Percentiles rank a stretch among this genome's conserved stretches.
These are phyloP conservation scores for Ogataea trehalophila DNA, from an alignment of 805 yeast species.

Conservation along the genomic window DNA sequence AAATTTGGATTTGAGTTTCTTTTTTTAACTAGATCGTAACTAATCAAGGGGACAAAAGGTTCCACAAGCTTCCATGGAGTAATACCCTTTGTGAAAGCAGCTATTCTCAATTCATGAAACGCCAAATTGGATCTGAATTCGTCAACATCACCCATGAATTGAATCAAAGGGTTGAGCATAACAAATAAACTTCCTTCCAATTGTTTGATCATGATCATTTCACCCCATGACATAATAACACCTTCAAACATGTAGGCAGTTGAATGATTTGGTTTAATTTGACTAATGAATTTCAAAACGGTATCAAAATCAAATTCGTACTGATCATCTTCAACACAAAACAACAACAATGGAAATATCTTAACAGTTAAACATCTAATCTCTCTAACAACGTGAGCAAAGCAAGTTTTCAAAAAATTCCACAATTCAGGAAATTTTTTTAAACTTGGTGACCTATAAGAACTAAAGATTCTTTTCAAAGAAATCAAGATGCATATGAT, in stretches of 20 bases:
- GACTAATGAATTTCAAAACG: conserved; percentile 39
- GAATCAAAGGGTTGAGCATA: conserved; percentile 59
- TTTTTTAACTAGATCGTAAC: conserved; percentile 56
- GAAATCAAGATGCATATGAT: conserved; percentile 42
- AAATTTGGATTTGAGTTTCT: conserved; percentile 46
- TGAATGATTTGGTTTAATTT: conserved; percentile 33
- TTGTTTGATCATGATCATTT: conserved; percentile 52
- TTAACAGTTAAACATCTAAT: conserved; percentile 49
- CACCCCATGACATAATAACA: conserved; percentile 57
- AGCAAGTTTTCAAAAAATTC: conserved; percentile 36
- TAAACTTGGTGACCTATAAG: conserved; percentile 46
- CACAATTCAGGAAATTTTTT: conserved; percentile 29
- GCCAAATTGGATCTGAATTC: conserved; percentile 67
- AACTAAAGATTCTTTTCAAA: conserved; percentile 45
- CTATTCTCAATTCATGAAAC: conserved; percentile 52
- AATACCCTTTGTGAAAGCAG: conserved; percentile 50
- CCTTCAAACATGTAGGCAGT: conserved; percentile 49
- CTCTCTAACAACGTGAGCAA: conserved; percentile 45
- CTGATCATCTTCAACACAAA: conserved; percentile 34
- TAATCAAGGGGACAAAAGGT: conserved; percentile 72
- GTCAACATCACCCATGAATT: conserved; percentile 58
- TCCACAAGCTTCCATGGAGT: conserved; percentile 78
- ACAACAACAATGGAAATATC: conserved; percentile 48
- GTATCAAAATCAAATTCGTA: conserved; percentile 40
- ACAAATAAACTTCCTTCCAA: conserved; percentile 64